phyloP scores from a whole-genome alignment of 768 basidiomycete species.

The Podaxis sp. region DNA sequence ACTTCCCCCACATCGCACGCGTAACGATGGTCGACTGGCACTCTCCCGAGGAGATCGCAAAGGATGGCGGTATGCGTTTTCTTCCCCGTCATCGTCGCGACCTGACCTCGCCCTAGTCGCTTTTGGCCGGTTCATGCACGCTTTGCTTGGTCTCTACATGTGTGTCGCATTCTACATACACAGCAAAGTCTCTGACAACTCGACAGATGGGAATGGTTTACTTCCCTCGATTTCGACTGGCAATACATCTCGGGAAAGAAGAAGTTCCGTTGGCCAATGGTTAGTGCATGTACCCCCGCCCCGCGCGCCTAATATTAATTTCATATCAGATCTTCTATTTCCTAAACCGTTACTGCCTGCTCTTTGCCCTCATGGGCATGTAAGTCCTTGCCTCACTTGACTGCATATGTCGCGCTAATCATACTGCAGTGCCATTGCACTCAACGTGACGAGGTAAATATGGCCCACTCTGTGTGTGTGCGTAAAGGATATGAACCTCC shows the following conservation, averaged over 20 bases:
- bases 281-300: constrained; percentile 22
- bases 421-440: constrained; percentile 46
- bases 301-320: neutral
- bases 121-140: constrained; percentile 60
- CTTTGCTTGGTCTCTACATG: constrained; percentile 61
- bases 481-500: neutral
- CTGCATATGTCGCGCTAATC: neutral
- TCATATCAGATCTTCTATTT: constrained; percentile 62
- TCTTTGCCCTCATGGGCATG: constrained; percentile 72
- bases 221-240: constrained; percentile 66
- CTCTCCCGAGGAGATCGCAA: constrained; percentile 44
- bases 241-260: constrained; percentile 55
- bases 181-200: neutral
- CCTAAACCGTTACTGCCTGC: constrained; percentile 61
- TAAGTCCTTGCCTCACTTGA: constrained; percentile 31
- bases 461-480: neutral
- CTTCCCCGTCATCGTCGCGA: neutral
- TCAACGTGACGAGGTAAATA: constrained; percentile 55
- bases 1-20: neutral
- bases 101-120: constrained; percentile 29
- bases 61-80: constrained; percentile 42
- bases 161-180: constrained; percentile 26
- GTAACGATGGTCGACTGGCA: constrained; percentile 58
- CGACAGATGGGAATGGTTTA: constrained; percentile 65
- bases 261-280: constrained; percentile 68